Evolutionary conservation across 1,139 yeast genomes (phyloP), one percentile per base, ranked within the genome.

Genomic region (Pneumocystis sp.): DNA sequence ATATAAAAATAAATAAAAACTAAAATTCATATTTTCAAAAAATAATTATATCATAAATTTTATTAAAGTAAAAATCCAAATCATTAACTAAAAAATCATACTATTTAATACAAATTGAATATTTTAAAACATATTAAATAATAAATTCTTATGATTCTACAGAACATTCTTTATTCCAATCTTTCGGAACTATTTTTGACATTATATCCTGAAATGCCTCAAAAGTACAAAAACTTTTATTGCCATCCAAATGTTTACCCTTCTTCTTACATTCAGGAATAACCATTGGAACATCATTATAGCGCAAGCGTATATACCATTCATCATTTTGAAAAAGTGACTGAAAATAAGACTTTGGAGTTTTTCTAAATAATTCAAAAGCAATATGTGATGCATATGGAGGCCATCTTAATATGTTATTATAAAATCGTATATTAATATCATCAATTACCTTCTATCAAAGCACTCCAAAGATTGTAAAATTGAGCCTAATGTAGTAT

Each of bases 401-500:
- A 29, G 63, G 61, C 56, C 44, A 61, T 19, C 61, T 65, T 40
- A 63, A 40, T 37, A 59, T 56, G 44, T 65, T 64, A 42, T 65
- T 68, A 60, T 68, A 70, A 31, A 70, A 63, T 63, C 68, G 69
- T 12, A 68, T 45, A 12, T 66, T 68, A 17, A 69, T 63, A 31
- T 68, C 6, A 70, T 70, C 21, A 71, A 70, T 70, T 70, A 70
- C 31, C 60, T 61, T n/a, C 62, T 21, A 56, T 70, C 71, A 61
- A 68, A 70, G 17, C 67, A 69, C 39, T 69, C 68, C 8, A 69
- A 57, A 1, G 70, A 67, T 34, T 68, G 69, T 5, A 70, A 64
- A 34, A 69, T 63, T 31, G 71, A 68, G n/a, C 69, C 71, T 44
- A 70, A 62, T 5, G 71, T 70, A 15, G 71, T 70, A 61, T 70